phyloP scores from a whole-genome alignment of 164 flowering plant genomes.

The Magnolia officinalis region DNA sequence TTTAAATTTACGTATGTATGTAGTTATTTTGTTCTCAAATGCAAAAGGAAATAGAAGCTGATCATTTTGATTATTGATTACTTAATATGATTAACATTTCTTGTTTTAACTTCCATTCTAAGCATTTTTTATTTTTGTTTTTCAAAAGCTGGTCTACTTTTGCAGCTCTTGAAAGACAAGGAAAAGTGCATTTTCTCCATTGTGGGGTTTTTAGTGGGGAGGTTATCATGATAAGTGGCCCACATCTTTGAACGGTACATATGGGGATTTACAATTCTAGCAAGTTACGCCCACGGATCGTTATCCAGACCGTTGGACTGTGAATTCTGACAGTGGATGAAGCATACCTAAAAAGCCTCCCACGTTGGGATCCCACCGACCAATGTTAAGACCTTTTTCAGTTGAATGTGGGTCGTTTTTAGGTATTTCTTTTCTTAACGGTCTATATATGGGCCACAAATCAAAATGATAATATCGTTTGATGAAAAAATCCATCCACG shows the following conservation, averaged over 20 bases:
- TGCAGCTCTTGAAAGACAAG: not conserved
- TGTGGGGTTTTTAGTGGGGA: not conserved
- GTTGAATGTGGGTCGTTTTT: not conserved
- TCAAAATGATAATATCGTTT: not conserved
- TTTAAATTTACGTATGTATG: conserved; percentile 19
- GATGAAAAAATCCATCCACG: not conserved
- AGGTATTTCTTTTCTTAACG: not conserved
- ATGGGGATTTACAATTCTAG: not conserved
- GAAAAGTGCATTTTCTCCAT: not conserved
- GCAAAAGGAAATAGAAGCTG: not conserved
- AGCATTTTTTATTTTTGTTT: not conserved
- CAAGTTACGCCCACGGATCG: not conserved
- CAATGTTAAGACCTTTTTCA: not conserved
- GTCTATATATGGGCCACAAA: not conserved
- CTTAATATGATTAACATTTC: not conserved
- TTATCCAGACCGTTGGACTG: not conserved
- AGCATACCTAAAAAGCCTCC: not conserved
- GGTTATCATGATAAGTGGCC: not conserved
- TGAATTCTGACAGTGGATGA: not conserved
- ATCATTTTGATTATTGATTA: not conserved
- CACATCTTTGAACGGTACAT: not conserved
- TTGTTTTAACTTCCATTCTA: not conserved
- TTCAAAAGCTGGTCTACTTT: conserved; percentile 2
- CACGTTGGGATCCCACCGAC: not conserved
- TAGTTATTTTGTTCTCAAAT: not conserved